A percentile compares a stretch with the other conserved stretches of the same genome.
These are phyloP conservation scores for Pythium catenulatum DNA, from an alignment of 352 stramenopile genomes.

Conservation along the genomic window DNA sequence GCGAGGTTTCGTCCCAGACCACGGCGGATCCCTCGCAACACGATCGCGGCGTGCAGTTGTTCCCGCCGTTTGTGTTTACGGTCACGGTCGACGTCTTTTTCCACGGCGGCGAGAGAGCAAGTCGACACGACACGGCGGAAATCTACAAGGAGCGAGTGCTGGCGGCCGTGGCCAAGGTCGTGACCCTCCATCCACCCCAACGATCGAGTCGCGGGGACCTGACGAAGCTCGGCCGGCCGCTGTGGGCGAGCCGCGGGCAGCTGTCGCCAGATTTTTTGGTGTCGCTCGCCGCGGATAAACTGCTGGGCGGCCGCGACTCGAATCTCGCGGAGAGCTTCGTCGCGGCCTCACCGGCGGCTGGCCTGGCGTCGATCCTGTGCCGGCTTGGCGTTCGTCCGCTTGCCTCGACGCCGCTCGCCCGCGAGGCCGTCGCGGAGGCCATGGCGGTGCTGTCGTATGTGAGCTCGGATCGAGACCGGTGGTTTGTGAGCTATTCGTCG, in stretches of 20 bases:
- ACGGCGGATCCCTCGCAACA: conserved; percentile 14
- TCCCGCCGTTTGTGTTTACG: conserved; percentile 82
- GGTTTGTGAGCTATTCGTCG: conserved; percentile 43
- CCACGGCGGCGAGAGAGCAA: no score
- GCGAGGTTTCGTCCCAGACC: background rate
- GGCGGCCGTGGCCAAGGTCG: background rate
- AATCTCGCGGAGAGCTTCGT: background rate
- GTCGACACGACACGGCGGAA: no score
- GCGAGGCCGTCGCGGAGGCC: conserved; percentile 43
- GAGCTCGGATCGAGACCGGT: conserved; percentile 38
- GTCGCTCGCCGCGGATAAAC: background rate
- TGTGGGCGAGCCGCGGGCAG: background rate
- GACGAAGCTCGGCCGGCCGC: background rate
- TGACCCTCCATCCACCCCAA: background rate
- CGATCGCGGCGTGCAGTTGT: conserved; percentile 78
- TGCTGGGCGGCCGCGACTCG: background rate
- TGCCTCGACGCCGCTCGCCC: conserved; percentile 33
- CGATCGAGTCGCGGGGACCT: background rate
- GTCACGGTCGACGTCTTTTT: conserved; percentile 58
- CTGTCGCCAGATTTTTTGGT: background rate
- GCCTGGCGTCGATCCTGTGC: conserved; percentile 52
- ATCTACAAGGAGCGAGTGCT: background rate
- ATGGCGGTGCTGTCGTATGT: conserved; percentile 58
- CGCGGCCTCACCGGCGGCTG: background rate
- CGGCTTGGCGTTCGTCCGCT: conserved; percentile 43